These are phyloP conservation scores for Penicillium sp. DNA, from an alignment of 2,329 filamentous ascomycete genomes.

Conservation along the genomic window DNA sequence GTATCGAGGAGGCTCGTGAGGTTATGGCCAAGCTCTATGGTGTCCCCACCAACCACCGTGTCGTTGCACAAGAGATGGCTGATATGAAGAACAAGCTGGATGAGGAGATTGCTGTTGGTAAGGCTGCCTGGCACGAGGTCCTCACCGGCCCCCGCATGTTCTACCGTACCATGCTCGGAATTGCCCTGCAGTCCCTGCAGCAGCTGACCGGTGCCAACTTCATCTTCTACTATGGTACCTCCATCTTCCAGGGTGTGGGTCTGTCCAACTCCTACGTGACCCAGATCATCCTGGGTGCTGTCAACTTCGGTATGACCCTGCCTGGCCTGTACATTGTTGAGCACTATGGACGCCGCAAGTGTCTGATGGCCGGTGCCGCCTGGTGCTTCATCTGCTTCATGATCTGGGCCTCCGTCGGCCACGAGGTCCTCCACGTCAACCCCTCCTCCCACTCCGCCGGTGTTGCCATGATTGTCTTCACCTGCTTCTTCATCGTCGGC, in stretches of 20 bases:
- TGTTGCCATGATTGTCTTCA: conserved; percentile 71
- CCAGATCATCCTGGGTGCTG: conserved; percentile 68
- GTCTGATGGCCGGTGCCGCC: conserved; percentile 66
- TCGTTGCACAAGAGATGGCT: conserved; percentile 58
- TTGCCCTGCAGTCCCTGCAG: conserved; percentile 52
- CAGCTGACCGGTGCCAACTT: conserved; percentile 55
- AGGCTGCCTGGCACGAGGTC: conserved; percentile 48
- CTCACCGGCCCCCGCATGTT: conserved; percentile 54
- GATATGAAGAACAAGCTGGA: conserved; percentile 65
- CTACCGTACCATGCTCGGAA: conserved; percentile 51
- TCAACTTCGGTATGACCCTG: conserved; percentile 71
- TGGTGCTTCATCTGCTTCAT: conserved; percentile 70
- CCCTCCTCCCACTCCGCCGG: conserved; percentile 57
- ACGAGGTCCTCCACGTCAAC: conserved; percentile 45
- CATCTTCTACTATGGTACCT: conserved; percentile 58
- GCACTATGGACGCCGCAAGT: conserved; percentile 68
- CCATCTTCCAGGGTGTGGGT: conserved; percentile 69
- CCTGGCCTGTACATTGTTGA: conserved; percentile 72
- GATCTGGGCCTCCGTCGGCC: conserved; percentile 64
- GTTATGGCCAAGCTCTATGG: conserved; percentile 62
- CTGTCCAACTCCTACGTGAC: conserved; percentile 68
- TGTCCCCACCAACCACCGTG: conserved; percentile 58
- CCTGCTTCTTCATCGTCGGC: conserved; percentile 73
- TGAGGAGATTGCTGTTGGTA: conserved; percentile 53
- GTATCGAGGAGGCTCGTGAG: conserved; percentile 54